Conservation (phyloP, 2,329 filamentous ascomycete species). For the Clonostachys solani region DNA sequence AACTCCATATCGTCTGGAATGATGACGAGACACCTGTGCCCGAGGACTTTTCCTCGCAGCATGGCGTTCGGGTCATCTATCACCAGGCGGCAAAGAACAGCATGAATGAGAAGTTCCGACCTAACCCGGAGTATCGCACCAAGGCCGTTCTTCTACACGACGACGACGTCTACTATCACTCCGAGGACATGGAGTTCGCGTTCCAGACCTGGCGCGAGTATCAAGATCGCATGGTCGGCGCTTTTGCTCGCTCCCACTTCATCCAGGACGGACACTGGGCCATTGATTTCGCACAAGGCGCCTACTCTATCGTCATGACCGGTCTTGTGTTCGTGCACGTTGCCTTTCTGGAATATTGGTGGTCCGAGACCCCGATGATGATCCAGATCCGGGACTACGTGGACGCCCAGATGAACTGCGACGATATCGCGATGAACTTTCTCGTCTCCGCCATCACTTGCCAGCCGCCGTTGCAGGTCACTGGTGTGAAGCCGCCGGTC, state of each 20-base stretch:
- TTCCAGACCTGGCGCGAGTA: constrained; percentile 34
- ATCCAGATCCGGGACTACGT: constrained; percentile 26
- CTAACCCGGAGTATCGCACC: constrained; percentile 26
- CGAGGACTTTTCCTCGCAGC: constrained; percentile 15
- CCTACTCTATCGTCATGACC: constrained; percentile 29
- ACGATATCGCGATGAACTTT: constrained; percentile 33
- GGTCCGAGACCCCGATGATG: constrained; percentile 21
- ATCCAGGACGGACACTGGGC: constrained; percentile 16
- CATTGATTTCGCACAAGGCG: constrained; percentile 20
- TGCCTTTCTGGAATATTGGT: constrained; percentile 30
- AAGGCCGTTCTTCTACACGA: constrained; percentile 32
- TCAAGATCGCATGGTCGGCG: constrained; percentile 23
- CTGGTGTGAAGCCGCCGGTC: constrained; percentile 21
- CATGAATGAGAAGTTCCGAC: constrained; percentile 29
- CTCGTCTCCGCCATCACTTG: constrained; percentile 24
- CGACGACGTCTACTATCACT: constrained; percentile 32
- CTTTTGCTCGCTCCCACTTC: constrained; percentile 26
- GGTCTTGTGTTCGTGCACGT: constrained; percentile 30
- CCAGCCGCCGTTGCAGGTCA: constrained; percentile 25
- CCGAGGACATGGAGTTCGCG: constrained; percentile 30
- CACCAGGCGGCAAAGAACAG: constrained; percentile 23
- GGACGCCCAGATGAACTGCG: constrained; percentile 31
- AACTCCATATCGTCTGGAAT: constrained; percentile 33
- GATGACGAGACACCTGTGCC: constrained; percentile 22
- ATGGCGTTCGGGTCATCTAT: constrained; percentile 25